Evolutionary conservation across 1,284 basidiomycete species (phyloP).

Genomic region (Papiliotrema fonsecae): DNA sequence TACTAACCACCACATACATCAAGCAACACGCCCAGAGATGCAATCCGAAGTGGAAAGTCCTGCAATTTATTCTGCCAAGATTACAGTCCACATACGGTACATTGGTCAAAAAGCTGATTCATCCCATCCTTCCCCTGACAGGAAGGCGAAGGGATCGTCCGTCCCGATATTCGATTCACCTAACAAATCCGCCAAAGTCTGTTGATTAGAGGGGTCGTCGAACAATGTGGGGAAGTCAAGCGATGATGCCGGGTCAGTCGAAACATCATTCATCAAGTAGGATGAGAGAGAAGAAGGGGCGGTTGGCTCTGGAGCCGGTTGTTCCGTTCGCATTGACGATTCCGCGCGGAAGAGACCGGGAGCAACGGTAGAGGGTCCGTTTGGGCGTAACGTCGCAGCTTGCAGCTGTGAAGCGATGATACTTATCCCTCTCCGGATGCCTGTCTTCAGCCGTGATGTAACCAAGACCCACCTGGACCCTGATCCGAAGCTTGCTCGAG

Average conservation of each 20-base stretch:
- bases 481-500: constrained; percentile 20
- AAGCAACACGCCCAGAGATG: too few species aligned
- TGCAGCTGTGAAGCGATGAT: constrained; percentile 19
- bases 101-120: background rate
- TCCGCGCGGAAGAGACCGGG: background rate
- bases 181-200: constrained; percentile 7
- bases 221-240: constrained; percentile 19
- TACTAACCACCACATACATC: too few species aligned
- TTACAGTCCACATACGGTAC: background rate
- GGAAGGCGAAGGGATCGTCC: constrained; percentile 24
- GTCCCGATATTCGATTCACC: constrained; percentile 18
- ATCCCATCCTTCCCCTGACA: constrained; percentile 3
- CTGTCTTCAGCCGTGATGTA: background rate
- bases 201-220: constrained; percentile 8
- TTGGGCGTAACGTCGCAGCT: constrained; percentile 7
- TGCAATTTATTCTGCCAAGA: too few species aligned
- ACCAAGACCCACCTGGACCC: constrained; percentile 5
- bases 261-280: background rate
- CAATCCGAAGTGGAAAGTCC: too few species aligned
- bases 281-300: too few species aligned
- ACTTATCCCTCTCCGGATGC: constrained; percentile 15
- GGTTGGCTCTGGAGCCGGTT: too few species aligned
- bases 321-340: background rate
- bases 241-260: constrained; percentile 5
- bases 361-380: background rate